Base-by-base conservation (phyloP, 768 basidiomycete species). In the Boletus rufocinnamomeus region DNA sequence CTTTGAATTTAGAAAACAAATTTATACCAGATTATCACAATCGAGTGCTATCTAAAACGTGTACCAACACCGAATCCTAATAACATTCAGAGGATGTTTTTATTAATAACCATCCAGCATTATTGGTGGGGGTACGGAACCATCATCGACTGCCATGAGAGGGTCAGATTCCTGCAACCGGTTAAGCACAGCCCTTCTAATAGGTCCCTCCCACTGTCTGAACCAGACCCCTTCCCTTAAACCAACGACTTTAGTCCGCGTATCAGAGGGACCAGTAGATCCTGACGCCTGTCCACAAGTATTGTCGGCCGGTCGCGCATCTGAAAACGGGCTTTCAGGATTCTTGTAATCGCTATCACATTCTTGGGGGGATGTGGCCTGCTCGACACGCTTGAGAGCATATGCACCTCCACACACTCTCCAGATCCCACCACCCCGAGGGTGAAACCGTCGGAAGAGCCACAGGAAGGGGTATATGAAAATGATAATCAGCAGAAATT, bases 391-490 rank as follows among this genome's bases (percentile, higher is more conserved):
- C 69, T 87, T 89, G 46, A 92, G 74, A n/a, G 87, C 80, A 66
- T 89, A 91, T 13, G 87, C 89, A 16, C 84, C 84, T 21, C 91
- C 91, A 52, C 86, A 87, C 8, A 92, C 85, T 62, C 81, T 77
- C 91, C 91, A 93, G 13, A 76, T 74, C 0, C 88, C 92, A 7
- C 91, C 91, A 10, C 90, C 89, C 0, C 73, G 76, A 6, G 76
- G 66, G 63, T 86, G 80, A 72, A 89, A 88, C 5, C 85, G 83
- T 69, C 85, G 84, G 72, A 84, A 91, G 4, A 93, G 72, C 91
- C 90, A 93, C 60, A 93, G 80, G 70, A 91, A 85, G 0, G 91
- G 91, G 67, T 84, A 93, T 57, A 94, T 78, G 58, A 92, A 71
- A 14, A 86, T 77, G 56, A 93, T 75, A 65, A 86, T 84, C 23